Evolutionary conservation across 805 yeast species (phyloP).

Genomic region (Saccharomycopsis amapae): DNA sequence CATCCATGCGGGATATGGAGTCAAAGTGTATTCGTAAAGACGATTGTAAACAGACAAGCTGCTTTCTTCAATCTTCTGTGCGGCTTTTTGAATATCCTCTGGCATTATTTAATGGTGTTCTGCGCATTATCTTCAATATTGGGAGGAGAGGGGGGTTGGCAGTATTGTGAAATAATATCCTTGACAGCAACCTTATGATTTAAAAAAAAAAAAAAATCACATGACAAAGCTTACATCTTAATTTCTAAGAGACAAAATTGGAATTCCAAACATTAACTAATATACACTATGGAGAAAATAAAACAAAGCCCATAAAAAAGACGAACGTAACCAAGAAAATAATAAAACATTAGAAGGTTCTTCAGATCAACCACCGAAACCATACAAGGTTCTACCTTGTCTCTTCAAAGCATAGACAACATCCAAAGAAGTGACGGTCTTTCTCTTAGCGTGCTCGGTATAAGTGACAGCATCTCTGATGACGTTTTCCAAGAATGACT

Average conservation of each 20-base stretch:
- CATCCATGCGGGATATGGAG: conserved; percentile 44
- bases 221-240: not conserved
- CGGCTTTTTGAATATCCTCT: not conserved
- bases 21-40: conserved; percentile 28
- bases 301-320: not conserved
- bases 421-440: conserved; percentile 97
- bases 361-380: conserved; percentile 91
- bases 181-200: too few species aligned
- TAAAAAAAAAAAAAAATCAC: too few species aligned
- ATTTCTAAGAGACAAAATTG: not conserved
- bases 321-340: not conserved
- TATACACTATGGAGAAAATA: not conserved
- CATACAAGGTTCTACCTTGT: conserved; percentile 99
- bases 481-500: conserved; percentile 92
- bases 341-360: not conserved
- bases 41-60: conserved; percentile 3
- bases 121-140: too few species aligned
- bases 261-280: not conserved
- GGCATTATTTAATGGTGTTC: not conserved
- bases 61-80: not conserved
- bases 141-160: conserved; percentile 1
- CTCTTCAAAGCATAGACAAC: conserved; percentile 99
- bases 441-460: conserved; percentile 99
- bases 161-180: too few species aligned
- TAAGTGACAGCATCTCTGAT: conserved; percentile 99